Evolutionary conservation across 2,329 filamentous ascomycete species (phyloP), one percentile per base, ranked within the genome.

Genomic region (Ascocoryne sarcoides): DNA sequence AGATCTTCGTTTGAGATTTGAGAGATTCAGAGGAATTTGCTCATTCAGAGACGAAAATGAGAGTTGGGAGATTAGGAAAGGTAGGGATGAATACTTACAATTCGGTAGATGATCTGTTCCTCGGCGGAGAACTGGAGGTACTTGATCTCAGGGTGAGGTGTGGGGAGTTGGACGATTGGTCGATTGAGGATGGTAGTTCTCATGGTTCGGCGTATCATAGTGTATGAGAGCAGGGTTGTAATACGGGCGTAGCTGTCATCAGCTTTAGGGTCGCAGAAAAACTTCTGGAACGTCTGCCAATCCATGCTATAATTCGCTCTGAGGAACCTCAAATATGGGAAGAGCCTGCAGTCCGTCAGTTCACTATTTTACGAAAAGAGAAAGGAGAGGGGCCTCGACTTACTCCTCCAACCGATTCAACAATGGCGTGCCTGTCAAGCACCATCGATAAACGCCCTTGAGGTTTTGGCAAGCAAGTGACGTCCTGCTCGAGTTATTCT

Each of bases 151-250:
- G 71, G 62, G 5, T 59, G 59, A 0, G 75, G 67, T 10, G 59
- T 56, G 0, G 75, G 76, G 0, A 80, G 61, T 7, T 66, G 69
- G 12, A 79, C 53, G 1, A 81, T 68, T 0, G 72, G 69, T 0
- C 65, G 59, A 1, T 66, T 63, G 44, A 79, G 72, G 12, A 79
- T 61, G 0, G 56, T 65, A 39, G 75, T 71, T 1, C 58, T 56
- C 54, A 78, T 73, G 0, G 73, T 77, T 4, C 73, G 64, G 4
- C 75, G 63, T 48, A 74, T 64, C 67, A 79, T 73, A 39, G 73
- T 66, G 28, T 51, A 53, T 15, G 39, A 44, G 4, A 59, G 44
- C 3, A 58, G 32, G 4, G 49, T 48, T 2, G 32, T 10, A 23
- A 59, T 50, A 9, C 56, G 48, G n/a, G 21, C 39, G 9, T 47